Evolutionary conservation across 305 asterid species (phyloP), one percentile per base, ranked within the genome.

Genomic region (Fraxinus greggii): DNA sequence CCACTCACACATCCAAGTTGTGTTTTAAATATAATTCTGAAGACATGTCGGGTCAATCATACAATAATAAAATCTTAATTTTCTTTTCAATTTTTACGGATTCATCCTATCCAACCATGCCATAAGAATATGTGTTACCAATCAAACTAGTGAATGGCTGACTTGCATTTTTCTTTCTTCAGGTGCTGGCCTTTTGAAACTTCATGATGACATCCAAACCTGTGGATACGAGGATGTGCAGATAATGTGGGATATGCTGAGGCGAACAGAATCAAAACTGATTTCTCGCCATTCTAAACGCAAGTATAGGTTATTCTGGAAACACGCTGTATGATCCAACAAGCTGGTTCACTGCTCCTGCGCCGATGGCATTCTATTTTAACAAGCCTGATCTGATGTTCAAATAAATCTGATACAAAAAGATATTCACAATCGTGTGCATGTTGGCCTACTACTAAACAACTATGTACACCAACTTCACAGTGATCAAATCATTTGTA

Each of bases 241-340:
- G 74, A 93, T 94, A 65, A 96, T 96, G 99, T 96, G 99, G 99
- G 97, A 96, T 81, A 96, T 96, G 98, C 86, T 94, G 77, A 90
- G 84, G 80, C 87, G 87, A 85, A 87, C 91, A 0, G 98, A 95
- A 59, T 78, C 93, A 21, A 88, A 88, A 84, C 80, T 88, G 86
- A 78, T 86, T 69, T 72, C 94, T 38, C 85, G 26, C 81, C 92
- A 87, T 59, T 72, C 83, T 1, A 90, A 88, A 86, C 90, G 86
- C 63, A 93, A 90, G 87, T 85, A 82, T 48, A 48, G 93, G 10
- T 89, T 91, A 80, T 84, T 89, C 80, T 88, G 91, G 92, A 92
- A 89, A 87, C 86, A 88, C 77, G 82, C 90, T 33, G 75, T 84
- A 0, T 87, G 92, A 87, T 88, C 95, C 79, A 83, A 84, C 80